A percentile compares a stretch with the other conserved stretches of the same genome.
Conservation (phyloP, 192 early-diverging fungal genomes). For the Coemansia sp. region DNA sequence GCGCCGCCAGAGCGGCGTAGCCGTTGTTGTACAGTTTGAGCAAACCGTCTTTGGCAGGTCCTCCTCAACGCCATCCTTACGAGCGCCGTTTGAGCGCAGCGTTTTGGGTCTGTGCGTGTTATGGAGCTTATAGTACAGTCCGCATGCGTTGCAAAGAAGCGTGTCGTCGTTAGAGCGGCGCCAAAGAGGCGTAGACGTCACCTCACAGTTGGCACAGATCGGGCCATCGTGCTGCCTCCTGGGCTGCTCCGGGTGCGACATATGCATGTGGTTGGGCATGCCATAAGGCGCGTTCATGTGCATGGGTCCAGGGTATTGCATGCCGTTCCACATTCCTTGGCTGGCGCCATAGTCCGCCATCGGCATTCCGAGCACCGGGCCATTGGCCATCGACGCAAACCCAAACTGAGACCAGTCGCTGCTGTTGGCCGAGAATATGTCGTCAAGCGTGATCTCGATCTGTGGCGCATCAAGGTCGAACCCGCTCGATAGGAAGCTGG, state of each 20-base stretch:
- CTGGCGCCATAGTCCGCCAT: slow-evolving; percentile 35
- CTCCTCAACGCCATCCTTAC: slow-evolving; percentile 51
- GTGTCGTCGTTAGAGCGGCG: slow-evolving; percentile 82
- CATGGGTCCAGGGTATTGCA: slow-evolving; percentile 37
- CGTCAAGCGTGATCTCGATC: slow-evolving; percentile 56
- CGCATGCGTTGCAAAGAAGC: slow-evolving; percentile 95
- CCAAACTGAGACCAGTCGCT: slow-evolving; percentile 52
- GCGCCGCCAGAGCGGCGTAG: slow-evolving; percentile 93
- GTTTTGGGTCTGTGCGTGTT: slow-evolving; percentile 78
- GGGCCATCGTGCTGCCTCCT: slow-evolving; percentile 45
- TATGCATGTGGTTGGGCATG: slow-evolving; percentile 13
- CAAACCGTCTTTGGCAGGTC: slow-evolving; percentile 56
- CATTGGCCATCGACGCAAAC: slow-evolving; percentile 28
- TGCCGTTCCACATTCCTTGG: slow-evolving; percentile 43
- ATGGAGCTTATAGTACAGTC: slow-evolving; percentile 94
- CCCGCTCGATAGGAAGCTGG: slow-evolving; percentile 50
- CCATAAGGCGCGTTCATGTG: slow-evolving; percentile 33
- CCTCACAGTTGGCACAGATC: slow-evolving; percentile 70
- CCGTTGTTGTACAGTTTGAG: slow-evolving; percentile 80
- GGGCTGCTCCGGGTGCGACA: slow-evolving; percentile 14
- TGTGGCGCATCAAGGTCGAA: slow-evolving; percentile 55
- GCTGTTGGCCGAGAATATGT: slow-evolving; percentile 52
- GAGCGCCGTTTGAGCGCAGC: slow-evolving; percentile 75
- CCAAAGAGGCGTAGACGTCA: slow-evolving; percentile 92
- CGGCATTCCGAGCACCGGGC: slow-evolving; percentile 35